Conservation (phyloP, 1,284 basidiomycete genomes). For the Quambalaria eucalypti region DNA sequence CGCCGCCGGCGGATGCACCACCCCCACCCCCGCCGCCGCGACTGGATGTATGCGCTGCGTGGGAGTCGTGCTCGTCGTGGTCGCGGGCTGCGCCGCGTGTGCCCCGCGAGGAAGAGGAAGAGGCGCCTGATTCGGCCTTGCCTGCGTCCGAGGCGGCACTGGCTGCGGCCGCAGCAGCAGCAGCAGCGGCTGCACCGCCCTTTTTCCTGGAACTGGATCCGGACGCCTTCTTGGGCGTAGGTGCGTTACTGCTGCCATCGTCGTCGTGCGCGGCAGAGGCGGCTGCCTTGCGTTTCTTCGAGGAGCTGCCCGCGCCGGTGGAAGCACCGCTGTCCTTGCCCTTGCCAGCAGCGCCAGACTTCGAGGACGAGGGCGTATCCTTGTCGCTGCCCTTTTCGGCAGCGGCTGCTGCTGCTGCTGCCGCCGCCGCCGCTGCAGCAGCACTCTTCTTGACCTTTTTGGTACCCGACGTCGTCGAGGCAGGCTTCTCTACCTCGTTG, state of each 20-base stretch:
- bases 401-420: no score
- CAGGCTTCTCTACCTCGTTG: constrained; percentile 4
- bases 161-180: no score
- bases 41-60: background rate
- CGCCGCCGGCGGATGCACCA: background rate
- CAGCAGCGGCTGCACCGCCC: background rate
- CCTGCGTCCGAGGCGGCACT: background rate
- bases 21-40: background rate
- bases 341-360: background rate
- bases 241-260: background rate
- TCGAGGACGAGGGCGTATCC: background rate
- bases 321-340: background rate
- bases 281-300: constrained; percentile 5
- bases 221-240: background rate
- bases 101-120: no score
- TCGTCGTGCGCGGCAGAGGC: background rate
- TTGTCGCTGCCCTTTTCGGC: no score
- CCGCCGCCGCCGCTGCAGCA: background rate
- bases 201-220: background rate
- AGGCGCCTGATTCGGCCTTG: no score
- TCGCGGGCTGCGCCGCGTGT: no score
- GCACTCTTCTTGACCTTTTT: background rate
- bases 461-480: background rate
- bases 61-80: background rate
- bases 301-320: background rate